These are phyloP conservation scores for Candida koratica DNA, from an alignment of 805 yeast genomes.

Conservation along the genomic window DNA sequence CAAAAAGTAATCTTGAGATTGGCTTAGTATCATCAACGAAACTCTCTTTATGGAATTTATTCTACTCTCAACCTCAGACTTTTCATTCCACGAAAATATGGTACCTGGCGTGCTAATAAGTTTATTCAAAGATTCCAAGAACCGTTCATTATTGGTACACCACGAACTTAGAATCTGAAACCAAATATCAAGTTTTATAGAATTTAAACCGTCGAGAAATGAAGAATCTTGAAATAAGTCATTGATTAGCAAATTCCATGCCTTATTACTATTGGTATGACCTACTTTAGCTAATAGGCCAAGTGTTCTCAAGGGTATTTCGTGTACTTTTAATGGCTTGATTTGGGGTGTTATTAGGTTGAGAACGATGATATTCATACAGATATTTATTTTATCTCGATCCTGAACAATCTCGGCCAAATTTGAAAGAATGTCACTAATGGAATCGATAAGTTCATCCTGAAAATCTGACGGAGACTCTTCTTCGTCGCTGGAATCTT, in stretches of 20 bases:
- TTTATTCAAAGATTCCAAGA: slow-evolving; percentile 22
- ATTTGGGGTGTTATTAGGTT: slow-evolving; percentile 51
- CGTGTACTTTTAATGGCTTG: slow-evolving; percentile 39
- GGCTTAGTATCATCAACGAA: slow-evolving; percentile 57
- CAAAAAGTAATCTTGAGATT: slow-evolving; percentile 55
- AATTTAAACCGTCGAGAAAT: slow-evolving; percentile 43
- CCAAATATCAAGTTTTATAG: slow-evolving; percentile 43
- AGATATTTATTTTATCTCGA: slow-evolving; percentile 52
- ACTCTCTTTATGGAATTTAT: slow-evolving; percentile 56
- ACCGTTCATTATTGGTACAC: slow-evolving; percentile 60
- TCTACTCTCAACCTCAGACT: slow-evolving; percentile 53
- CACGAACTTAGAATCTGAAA: slow-evolving; percentile 53
- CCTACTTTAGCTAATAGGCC: slow-evolving; percentile 41
- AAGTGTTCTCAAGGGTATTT: slow-evolving; percentile 40
- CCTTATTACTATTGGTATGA: slow-evolving; percentile 36
- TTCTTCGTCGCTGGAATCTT: slow-evolving; percentile 12
- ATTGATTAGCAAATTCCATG: slow-evolving; percentile 60
- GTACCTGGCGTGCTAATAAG: slow-evolving; percentile 26
- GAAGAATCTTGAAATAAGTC: slow-evolving; percentile 63
- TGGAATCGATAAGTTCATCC: slow-evolving; percentile 43
- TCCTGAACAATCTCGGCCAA: slow-evolving; percentile 49
- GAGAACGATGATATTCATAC: slow-evolving; percentile 50
- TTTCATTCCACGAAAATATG: slow-evolving; percentile 69
- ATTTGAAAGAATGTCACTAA: slow-evolving; percentile 28
- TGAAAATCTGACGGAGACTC: slow-evolving; percentile 21